Percentiles rank a stretch among this genome's conserved stretches.
These are phyloP conservation scores for Grosmannia penicillata DNA, from an alignment of 2,329 filamentous ascomycete genomes.

Conservation along the genomic window DNA sequence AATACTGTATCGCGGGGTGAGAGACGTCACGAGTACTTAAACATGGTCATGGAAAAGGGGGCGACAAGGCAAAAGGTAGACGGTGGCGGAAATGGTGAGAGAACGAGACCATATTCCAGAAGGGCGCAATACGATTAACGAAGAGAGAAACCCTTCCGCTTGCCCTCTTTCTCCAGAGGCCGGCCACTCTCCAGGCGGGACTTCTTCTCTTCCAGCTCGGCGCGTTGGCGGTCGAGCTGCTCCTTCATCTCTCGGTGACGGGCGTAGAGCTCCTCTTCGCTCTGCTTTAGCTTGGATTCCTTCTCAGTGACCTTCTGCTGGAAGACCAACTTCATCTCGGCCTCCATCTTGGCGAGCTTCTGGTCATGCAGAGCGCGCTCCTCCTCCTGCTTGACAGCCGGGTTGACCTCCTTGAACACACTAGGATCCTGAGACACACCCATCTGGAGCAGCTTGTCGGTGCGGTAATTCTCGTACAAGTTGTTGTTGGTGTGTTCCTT, in stretches of 20 bases:
- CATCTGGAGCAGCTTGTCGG: conserved; percentile 97
- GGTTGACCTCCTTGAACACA: conserved; percentile 99
- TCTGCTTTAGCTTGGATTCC: conserved; percentile 98
- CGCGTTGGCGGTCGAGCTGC: conserved; percentile 86
- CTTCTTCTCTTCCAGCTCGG: conserved; percentile 98
- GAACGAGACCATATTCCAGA: conserved; percentile 5
- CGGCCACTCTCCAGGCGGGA: conserved; percentile 83
- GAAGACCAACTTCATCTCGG: conserved; percentile 99
- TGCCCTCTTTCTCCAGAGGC: conserved; percentile 92
- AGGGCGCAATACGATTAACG: conserved; percentile 43
- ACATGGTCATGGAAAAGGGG: conserved; percentile 30
- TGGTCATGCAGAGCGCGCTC: conserved; percentile 96
- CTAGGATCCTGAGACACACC: conserved; percentile 96
- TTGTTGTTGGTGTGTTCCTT: conserved; percentile 99
- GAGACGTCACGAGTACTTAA: conserved; percentile 41
- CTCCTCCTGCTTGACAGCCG: conserved; percentile 98
- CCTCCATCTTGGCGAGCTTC: conserved; percentile 99
- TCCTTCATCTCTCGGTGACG: conserved; percentile 99
- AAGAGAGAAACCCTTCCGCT: conserved; percentile 98
- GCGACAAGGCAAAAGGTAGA: conserved; percentile 10
- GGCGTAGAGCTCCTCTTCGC: conserved; percentile 96
- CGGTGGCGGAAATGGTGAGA: not conserved
- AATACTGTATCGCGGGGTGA: conserved; percentile 33
- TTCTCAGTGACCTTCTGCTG: conserved; percentile 99
- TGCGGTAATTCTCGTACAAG: conserved; percentile 95